Base-by-base conservation (phyloP, 2,329 filamentous ascomycete genomes). In the Cladophialophora yegresii region DNA sequence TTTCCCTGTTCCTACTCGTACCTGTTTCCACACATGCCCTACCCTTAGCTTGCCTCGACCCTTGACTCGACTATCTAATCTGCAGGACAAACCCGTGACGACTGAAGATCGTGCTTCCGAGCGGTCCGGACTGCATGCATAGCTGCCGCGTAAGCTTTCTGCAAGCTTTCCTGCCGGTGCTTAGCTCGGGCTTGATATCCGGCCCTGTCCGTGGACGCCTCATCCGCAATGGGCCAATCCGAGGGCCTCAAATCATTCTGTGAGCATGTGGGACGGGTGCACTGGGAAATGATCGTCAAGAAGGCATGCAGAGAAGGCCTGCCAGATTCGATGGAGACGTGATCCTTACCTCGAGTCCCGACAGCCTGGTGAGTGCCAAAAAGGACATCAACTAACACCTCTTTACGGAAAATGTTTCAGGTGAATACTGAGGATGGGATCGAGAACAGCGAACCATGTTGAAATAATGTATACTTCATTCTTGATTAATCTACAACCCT, bases 401-500 rank as follows among this genome's bases (percentile, higher is more conserved):
- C 5, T 3, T 51, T 20, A 5, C 3, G 32, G 22, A 12, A 13
- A 50, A 6, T n/a, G 49, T 6, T 2, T 22, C 55, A 20, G 22
- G 26, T 58, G 16, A 4, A 22, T 26, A 5, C 4, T 10, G 12
- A 9, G 13, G 40, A 33, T 22, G 3, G 45, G 23, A 20, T 22
- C 22, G 23, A 50, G 47, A 28, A 28, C 20, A 13, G 20, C 9
- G 20, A 2, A 8, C 26, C 2, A 58, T 30, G 36, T 23, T 30
- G n/a, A 7, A 16, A 43, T 12, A 49, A 50, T 26, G n/a, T 59
- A 36, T 28, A 20, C 13, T 3, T 50, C 12, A 53, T 20, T 50
- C 12, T 59, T 20, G 32, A 61, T 61, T 61, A 61, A 32, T 54
- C 58, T 61, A 61, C 50, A 61, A 5, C 58, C 43, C 49, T 16